These are phyloP conservation scores for Monascus purpureus DNA, from an alignment of 495 filamentous ascomycete genomes.

Conservation along the genomic window DNA sequence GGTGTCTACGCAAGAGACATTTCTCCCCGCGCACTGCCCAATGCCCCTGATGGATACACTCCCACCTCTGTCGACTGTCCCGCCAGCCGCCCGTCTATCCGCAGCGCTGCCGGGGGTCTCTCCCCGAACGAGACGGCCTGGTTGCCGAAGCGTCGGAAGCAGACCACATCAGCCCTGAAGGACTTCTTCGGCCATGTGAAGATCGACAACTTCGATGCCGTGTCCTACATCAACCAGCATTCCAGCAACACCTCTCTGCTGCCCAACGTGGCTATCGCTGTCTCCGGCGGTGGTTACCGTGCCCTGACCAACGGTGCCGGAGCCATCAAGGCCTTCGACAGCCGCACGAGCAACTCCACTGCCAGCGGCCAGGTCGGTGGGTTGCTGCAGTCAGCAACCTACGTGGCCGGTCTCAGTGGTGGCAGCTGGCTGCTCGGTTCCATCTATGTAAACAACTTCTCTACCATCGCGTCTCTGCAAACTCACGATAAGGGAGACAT, in stretches of 20 bases:
- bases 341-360: conserved; percentile 52
- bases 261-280: conserved; percentile 44
- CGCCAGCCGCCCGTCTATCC: conserved; percentile 32
- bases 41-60: conserved; percentile 34
- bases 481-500: conserved; percentile 38
- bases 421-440: conserved; percentile 82
- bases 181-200: conserved; percentile 58
- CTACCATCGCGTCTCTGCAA: conserved; percentile 50
- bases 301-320: conserved; percentile 85
- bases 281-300: conserved; percentile 63
- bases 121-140: conserved; percentile 58
- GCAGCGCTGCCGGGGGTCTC: conserved; percentile 39
- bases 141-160: conserved; percentile 37
- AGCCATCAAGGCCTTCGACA: conserved; percentile 72
- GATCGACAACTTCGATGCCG: conserved; percentile 65
- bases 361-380: conserved; percentile 66
- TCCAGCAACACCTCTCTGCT: conserved; percentile 39
- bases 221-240: conserved; percentile 47
- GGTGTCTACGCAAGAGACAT: conserved; percentile 5
- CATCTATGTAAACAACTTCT: conserved; percentile 84
- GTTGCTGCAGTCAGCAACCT: conserved; percentile 71
- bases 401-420: conserved; percentile 73
- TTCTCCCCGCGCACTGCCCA: conserved; percentile 22
- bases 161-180: conserved; percentile 52
- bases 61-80: conserved; percentile 29